These are phyloP conservation scores for Lithohypha guttulata DNA, from an alignment of 2,329 filamentous ascomycete genomes.

Conservation along the genomic window DNA sequence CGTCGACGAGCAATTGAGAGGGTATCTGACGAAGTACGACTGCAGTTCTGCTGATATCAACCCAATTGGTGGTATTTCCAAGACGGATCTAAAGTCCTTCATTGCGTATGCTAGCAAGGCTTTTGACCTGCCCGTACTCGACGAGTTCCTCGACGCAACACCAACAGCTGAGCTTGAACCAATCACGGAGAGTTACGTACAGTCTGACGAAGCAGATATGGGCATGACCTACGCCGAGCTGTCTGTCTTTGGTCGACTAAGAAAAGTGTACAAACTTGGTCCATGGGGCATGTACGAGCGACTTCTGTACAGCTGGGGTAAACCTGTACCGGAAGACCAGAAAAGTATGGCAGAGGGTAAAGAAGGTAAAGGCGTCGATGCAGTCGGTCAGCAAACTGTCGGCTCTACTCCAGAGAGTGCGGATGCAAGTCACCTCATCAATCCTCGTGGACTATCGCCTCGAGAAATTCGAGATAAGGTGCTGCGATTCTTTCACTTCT, in stretches of 20 bases:
- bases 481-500: conserved; percentile 30
- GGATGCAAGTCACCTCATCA: conserved; percentile 1
- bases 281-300: conserved; percentile 45
- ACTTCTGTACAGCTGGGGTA: conserved; percentile 28
- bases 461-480: conserved; percentile 39
- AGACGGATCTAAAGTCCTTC: conserved; percentile 61
- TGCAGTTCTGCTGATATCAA: conserved; percentile 43
- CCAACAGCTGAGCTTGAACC: conserved; percentile 57
- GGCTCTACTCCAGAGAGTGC: conserved; percentile 20
- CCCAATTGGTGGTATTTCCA: conserved; percentile 42
- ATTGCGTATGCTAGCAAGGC: conserved; percentile 51
- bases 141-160: conserved; percentile 53
- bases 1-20: conserved; percentile 41
- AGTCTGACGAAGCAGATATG: conserved; percentile 46
- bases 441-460: conserved; percentile 22
- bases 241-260: conserved; percentile 9
- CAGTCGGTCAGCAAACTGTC: neutral
- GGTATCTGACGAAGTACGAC: conserved; percentile 64
- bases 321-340: conserved; percentile 6
- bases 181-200: conserved; percentile 51
- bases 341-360: neutral
- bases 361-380: neutral
- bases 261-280: conserved; percentile 36
- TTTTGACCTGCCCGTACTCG: conserved; percentile 54
- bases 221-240: conserved; percentile 45